Conservation (phyloP, 2,329 filamentous ascomycete species). For the Paracorniculantispora psalliotae region DNA sequence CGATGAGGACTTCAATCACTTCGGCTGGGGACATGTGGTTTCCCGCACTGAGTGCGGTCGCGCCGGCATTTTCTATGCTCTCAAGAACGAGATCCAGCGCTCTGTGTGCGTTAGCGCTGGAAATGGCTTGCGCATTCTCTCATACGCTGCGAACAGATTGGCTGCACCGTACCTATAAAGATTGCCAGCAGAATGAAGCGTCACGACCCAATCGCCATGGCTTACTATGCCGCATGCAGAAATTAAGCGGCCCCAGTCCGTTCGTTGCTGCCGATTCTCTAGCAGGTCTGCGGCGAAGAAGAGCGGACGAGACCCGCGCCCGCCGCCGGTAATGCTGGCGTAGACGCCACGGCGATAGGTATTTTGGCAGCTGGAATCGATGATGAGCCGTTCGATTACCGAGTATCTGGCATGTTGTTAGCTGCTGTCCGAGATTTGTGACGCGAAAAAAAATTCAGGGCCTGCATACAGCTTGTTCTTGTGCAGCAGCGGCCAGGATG, state of each 20-base stretch:
- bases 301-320: constrained; percentile 26
- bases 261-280: constrained; percentile 38
- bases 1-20: constrained; percentile 22
- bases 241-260: constrained; percentile 29
- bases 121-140: too few relatives aligned
- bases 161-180: constrained; percentile 30
- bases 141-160: too few relatives aligned
- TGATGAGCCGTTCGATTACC: constrained; percentile 29
- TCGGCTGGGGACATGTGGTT: constrained; percentile 21
- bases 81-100: constrained; percentile 37
- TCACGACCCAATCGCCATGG: constrained; percentile 34
- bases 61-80: constrained; percentile 36
- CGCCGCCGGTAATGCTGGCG: constrained; percentile 37
- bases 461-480: constrained; percentile 23
- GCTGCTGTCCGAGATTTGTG: too few relatives aligned
- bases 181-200: constrained; percentile 29
- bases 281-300: constrained; percentile 35
- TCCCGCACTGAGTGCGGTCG: constrained; percentile 33
- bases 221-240: constrained; percentile 25
- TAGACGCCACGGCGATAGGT: constrained; percentile 34
- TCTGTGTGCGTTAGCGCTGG: too few relatives aligned
- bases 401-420: constrained; percentile 31
- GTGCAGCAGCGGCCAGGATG: constrained; percentile 18
- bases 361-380: constrained; percentile 29
- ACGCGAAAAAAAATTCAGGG: too few relatives aligned